Evolutionary conservation across 2,329 filamentous ascomycete species (phyloP), one percentile per base, ranked within the genome.

Genomic region (Colletotrichum magnum): DNA sequence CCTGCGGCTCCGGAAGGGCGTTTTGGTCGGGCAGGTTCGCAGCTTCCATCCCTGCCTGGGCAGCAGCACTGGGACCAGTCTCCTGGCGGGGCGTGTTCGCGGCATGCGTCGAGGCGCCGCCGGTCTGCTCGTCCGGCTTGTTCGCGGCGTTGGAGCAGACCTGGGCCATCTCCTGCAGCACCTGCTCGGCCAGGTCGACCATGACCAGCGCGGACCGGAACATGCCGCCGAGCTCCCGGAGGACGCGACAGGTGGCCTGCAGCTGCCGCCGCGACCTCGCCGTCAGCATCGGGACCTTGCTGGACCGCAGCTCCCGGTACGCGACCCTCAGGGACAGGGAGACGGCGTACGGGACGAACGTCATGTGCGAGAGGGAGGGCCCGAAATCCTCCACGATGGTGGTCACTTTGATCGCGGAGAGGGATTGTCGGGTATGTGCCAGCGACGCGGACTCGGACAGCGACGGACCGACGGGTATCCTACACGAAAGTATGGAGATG

Each of bases 301-400:
- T 73, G 18, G 72, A 73, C 13, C 74, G 70, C 4, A 75, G 69
- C 52, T 69, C 73, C 32, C 72, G 66, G 52, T 75, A 75, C 3
- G 74, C 73, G 6, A 74, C 72, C 9, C 72, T 73, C 26, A 73
- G 59, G 10, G 73, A 73, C 39, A 75, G 63, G 10, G 73, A 74
- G 10, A 74, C 71, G 10, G 73, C 68, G 39, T 74, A 74, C 9
- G 74, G 74, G 9, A 74, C 67, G 6, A 73, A 67, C 10, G 72
- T 73, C 72, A 74, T 74, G 68, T 69, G 72, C 15, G 74, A 62
- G 10, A 75, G 54, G 18, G 73, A 73, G 1, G 54, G 41, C 21
- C 64, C 68, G 54, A 71, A 74, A 13, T 75, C 72, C 26, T 71
- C 71, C 3, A 73, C 70, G 26, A 74, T 68, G 6, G 65, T 63